Percentiles rank a stretch among this genome's conserved stretches.
Conservation (phyloP, 1,284 basidiomycete genomes). For the Phylloporus gajari region DNA sequence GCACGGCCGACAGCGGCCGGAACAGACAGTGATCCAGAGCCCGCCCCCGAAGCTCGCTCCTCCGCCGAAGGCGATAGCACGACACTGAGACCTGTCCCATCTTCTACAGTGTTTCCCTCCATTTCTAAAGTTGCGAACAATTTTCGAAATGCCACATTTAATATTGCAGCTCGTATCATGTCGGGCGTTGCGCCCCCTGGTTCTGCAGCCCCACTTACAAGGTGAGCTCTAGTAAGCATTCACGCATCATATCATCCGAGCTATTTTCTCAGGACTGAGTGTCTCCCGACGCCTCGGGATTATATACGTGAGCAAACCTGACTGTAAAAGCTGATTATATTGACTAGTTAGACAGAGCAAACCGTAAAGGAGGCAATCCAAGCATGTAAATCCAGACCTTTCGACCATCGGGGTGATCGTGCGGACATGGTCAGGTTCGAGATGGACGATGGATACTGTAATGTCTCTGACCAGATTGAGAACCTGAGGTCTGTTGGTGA, state of each 20-base stretch:
- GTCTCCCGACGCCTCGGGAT: background rate
- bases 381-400: background rate
- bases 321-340: background rate
- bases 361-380: background rate
- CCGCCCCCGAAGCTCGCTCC: background rate
- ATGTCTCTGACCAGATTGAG: background rate
- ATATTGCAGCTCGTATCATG: background rate
- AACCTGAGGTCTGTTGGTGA: background rate
- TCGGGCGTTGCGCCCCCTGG: background rate
- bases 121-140: background rate
- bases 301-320: background rate
- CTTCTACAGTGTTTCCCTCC: background rate
- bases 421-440: background rate
- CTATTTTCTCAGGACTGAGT: background rate
- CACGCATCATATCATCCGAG: background rate
- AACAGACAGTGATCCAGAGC: background rate
- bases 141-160: background rate
- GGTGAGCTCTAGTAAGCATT: background rate
- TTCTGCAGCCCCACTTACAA: background rate
- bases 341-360: background rate
- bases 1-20: background rate
- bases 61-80: background rate
- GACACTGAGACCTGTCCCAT: background rate
- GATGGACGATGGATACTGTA: background rate
- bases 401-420: background rate